Conservation (phyloP, 2,329 filamentous ascomycete genomes). For the Pyricularia sp. region DNA sequence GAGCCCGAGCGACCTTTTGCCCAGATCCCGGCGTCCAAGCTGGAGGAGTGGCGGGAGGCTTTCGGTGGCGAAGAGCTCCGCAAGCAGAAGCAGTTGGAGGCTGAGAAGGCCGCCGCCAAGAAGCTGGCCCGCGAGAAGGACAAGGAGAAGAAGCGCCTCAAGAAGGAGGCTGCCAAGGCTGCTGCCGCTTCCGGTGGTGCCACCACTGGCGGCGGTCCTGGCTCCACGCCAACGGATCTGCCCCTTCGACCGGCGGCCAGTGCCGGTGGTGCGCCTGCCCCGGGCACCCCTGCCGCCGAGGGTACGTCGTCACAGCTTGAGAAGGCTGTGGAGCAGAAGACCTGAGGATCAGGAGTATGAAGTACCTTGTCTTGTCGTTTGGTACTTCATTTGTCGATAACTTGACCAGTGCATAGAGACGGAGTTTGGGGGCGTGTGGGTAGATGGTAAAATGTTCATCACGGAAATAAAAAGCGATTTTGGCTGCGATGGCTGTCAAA, state of each 20-base stretch:
- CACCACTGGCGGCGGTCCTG: not conserved
- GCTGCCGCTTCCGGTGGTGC: not conserved
- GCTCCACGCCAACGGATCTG: not conserved
- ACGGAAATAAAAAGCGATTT: not conserved
- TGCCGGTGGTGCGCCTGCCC: not conserved
- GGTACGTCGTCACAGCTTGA: not conserved
- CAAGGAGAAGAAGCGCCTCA: constrained; percentile 4
- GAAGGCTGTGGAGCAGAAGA: constrained; percentile 3
- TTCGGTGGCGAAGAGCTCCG: constrained; percentile 36
- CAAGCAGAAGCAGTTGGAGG: constrained; percentile 20
- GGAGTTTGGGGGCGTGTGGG: not conserved
- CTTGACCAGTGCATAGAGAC: not conserved
- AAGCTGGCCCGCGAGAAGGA: constrained; percentile 18
- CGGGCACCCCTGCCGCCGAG: not conserved
- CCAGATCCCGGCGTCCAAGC: constrained; percentile 63
- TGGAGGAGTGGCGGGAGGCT: constrained; percentile 59
- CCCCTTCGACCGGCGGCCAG: not conserved
- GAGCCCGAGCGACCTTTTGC: constrained; percentile 46
- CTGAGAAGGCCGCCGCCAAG: constrained; percentile 18
- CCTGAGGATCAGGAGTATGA: not conserved
- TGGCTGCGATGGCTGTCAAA: not conserved
- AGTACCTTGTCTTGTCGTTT: not conserved
- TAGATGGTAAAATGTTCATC: not conserved
- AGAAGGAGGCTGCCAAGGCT: constrained; percentile 4
- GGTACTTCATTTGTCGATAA: not conserved